Conservation (phyloP, 129 eudicot genomes). For the Artemisia argyi region DNA sequence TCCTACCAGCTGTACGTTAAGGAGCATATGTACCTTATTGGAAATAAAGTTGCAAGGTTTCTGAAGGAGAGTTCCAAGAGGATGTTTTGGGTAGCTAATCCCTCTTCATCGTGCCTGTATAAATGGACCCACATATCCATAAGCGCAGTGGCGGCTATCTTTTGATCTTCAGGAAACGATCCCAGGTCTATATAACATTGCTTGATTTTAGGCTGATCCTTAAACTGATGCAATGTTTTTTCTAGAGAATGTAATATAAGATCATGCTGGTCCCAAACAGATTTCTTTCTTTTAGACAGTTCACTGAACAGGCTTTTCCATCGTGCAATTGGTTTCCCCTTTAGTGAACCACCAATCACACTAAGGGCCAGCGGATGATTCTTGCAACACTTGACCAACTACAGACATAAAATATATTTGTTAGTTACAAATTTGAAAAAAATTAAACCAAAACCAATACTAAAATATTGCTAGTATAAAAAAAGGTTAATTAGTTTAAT, state of each 20-base stretch:
- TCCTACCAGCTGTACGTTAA: too few species aligned
- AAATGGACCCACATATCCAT: too few species aligned
- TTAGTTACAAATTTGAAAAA: neutral
- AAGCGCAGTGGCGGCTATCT: slow-evolving; percentile 1
- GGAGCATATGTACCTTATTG: too few species aligned
- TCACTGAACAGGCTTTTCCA: slow-evolving; percentile 23
- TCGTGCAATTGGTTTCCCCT: slow-evolving; percentile 17
- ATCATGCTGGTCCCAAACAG: slow-evolving; percentile 34
- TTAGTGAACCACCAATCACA: slow-evolving; percentile 30
- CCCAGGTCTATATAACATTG: slow-evolving; percentile 34
- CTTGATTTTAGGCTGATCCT: slow-evolving; percentile 22
- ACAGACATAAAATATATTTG: neutral
- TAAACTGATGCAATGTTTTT: slow-evolving; percentile 28
- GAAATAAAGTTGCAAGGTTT: slow-evolving; percentile 8
- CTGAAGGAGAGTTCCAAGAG: too few species aligned
- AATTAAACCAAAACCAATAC: neutral
- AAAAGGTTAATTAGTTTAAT: neutral
- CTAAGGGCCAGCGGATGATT: slow-evolving; percentile 25
- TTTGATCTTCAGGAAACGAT: slow-evolving; percentile 42
- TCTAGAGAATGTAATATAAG: slow-evolving; percentile 13
- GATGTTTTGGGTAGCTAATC: too few species aligned
- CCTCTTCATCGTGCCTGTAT: too few species aligned
- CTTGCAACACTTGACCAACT: slow-evolving; percentile 33
- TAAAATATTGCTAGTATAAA: neutral
- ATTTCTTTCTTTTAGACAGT: slow-evolving; percentile 27